Evolutionary conservation across 2,329 filamentous ascomycete genomes (phyloP).

Genomic region (Epichloe sylvatica): DNA sequence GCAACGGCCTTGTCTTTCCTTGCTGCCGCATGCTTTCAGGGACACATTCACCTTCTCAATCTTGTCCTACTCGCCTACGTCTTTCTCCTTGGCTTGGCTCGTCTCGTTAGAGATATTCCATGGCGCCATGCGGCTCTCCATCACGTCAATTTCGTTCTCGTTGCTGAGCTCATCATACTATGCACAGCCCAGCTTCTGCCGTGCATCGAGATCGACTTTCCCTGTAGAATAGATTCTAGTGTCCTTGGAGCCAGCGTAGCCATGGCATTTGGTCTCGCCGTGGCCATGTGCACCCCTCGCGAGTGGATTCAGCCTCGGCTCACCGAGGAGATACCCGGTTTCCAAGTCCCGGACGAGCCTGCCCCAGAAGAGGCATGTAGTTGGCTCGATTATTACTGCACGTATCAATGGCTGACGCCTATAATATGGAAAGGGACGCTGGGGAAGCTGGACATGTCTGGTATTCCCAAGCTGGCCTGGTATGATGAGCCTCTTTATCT

Average conservation of each 20-base stretch:
- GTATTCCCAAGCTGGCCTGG: conserved; percentile 37
- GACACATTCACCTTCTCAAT: conserved; percentile 23
- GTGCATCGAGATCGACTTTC: conserved; percentile 25
- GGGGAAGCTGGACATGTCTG: conserved; percentile 30
- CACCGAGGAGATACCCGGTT: conserved; percentile 24
- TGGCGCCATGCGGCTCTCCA: conserved; percentile 34
- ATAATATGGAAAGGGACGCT: conserved; percentile 33
- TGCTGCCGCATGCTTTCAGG: conserved; percentile 20
- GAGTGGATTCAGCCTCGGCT: conserved; percentile 35
- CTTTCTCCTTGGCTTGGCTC: conserved; percentile 29
- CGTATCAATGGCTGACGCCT: conserved; percentile 36
- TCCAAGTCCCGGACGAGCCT: conserved; percentile 24
- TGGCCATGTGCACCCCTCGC: conserved; percentile 34
- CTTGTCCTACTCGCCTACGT: conserved; percentile 24
- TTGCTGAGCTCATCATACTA: conserved; percentile 23
- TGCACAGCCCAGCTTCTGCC: conserved; percentile 26
- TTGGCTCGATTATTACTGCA: conserved; percentile 37
- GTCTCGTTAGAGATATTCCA: conserved; percentile 25
- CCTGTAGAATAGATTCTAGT: conserved; percentile 17
- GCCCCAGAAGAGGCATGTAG: conserved; percentile 39
- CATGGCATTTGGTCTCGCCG: conserved; percentile 22
- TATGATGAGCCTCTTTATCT: conserved; percentile 40
- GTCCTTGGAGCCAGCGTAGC: conserved; percentile 22
- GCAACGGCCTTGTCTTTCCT: conserved; percentile 26
- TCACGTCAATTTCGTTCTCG: conserved; percentile 33